Evolutionary conservation across 2,329 filamentous ascomycete genomes (phyloP).

Genomic region (Monilinia laxa): DNA sequence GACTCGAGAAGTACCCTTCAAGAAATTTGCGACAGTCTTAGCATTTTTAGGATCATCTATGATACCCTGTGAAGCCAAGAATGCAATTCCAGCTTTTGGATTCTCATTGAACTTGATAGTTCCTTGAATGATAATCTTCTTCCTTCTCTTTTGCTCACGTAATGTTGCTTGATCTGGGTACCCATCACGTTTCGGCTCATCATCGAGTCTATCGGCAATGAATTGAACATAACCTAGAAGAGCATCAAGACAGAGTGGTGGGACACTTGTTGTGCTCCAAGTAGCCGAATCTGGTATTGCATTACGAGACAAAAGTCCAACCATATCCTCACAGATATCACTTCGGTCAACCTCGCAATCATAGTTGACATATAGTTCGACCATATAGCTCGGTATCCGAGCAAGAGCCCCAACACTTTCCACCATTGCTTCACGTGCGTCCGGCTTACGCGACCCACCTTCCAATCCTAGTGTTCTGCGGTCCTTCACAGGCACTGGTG

Average conservation of each 20-base stretch:
- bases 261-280: constrained; percentile 98
- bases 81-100: constrained; percentile 84
- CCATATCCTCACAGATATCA: constrained; percentile 93
- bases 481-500: constrained; percentile 88
- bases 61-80: constrained; percentile 80
- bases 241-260: constrained; percentile 89
- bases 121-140: constrained; percentile 86
- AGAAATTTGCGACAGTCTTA: constrained; percentile 76
- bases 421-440: constrained; percentile 96
- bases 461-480: constrained; percentile 90
- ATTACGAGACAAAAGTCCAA: constrained; percentile 88
- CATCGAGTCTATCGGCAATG: constrained; percentile 80
- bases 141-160: constrained; percentile 71
- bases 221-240: constrained; percentile 89
- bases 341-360: constrained; percentile 91
- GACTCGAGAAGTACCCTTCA: constrained; percentile 82
- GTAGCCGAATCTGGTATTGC: constrained; percentile 95
- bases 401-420: constrained; percentile 91
- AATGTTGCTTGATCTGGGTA: constrained; percentile 66
- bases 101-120: constrained; percentile 93
- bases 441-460: constrained; percentile 86
- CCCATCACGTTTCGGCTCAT: constrained; percentile 61
- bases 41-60: constrained; percentile 75
- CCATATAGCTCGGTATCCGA: constrained; percentile 90
- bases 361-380: constrained; percentile 95